Evolutionary conservation across 371 early-diverging fungal species (phyloP).

Genomic region (Dentiscutata heterogama): DNA sequence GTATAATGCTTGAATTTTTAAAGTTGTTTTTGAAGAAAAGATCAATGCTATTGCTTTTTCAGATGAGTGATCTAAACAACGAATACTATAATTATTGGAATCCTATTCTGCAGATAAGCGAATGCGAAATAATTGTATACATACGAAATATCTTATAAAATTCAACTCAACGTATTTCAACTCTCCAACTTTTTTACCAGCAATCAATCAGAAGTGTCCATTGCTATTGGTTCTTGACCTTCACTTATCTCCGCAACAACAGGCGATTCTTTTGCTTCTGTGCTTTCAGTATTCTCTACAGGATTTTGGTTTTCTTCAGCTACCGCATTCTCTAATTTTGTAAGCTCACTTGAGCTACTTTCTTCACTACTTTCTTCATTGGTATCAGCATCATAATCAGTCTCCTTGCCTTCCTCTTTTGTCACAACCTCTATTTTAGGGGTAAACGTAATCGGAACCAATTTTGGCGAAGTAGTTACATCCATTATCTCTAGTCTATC

Average conservation of each 20-base stretch:
- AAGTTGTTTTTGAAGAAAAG: no score
- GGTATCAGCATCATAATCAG: neutral
- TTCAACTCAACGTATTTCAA: no score
- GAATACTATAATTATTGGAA: no score
- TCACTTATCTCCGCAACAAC: neutral
- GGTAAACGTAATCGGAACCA: conserved; percentile 4
- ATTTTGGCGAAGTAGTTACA: conserved; percentile 13
- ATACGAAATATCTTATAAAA: no score
- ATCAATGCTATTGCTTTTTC: no score
- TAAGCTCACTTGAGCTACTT: neutral
- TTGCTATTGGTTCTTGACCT: neutral
- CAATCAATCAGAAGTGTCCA: no score
- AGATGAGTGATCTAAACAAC: no score
- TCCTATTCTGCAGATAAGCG: no score
- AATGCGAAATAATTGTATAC: no score
- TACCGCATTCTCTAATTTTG: neutral
- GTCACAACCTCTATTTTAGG: neutral
- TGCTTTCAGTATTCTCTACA: neutral
- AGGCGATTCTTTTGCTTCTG: neutral
- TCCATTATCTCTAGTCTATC: conserved; percentile 22
- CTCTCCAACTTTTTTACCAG: no score
- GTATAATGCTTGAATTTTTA: no score
- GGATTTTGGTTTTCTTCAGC: neutral
- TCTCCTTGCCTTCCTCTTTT: neutral
- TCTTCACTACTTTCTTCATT: conserved; percentile 2